Base-by-base conservation (phyloP, 2,329 filamentous ascomycete genomes). In the Paramyrothecium sp. region DNA sequence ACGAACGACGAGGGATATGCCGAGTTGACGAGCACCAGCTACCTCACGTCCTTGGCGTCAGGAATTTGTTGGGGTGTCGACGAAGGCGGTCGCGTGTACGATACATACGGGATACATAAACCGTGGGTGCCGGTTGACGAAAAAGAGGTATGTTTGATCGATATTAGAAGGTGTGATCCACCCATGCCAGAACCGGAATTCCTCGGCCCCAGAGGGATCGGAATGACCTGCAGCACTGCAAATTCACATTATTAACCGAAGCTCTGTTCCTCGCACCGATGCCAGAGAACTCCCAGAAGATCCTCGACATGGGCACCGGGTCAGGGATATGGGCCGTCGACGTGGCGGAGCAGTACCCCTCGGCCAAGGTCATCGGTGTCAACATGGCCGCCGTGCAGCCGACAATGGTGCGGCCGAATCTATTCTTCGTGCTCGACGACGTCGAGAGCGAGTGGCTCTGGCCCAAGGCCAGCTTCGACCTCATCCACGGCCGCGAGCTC, bases 401-500 rank as follows among this genome's bases (percentile, higher is more conserved):
- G 1, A 63, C 65, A 47, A 70, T 75, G 67, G 68, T 79, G 21
- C 75, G 75, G 0, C 71, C 71, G 1, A 78, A 77, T 57, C 61
- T 75, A 7, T 61, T 66, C 16, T 78, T 78, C 54, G 67, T 75
- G 58, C 67, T 78, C 56, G 76, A 78, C 54, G 73, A 77, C 54
- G 44, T 69, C 13, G 63, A 71, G 49, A 54, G 66, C 33, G 63
- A 61, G 22, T 68, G 64, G 65, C 64, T 63, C 3, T 69, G 62
- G 59, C 75, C 78, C 1, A 66, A 74, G 3, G 66, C 79, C 46
- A 71, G 77, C 54, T 85, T 85, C 67, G 84, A 88, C 69, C 83
- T 81, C 64, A 82, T 88, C 61, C 85, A 87, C 66, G 81, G 80
- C 11, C 79, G 81, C 44, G 76, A 83, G 62, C 74, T 87, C 63